A percentile compares a stretch with the other conserved stretches of the same genome.
phyloP scores from a whole-genome alignment of 2,329 filamentous ascomycete genomes.

The Sphaerostilbella broomeana region DNA sequence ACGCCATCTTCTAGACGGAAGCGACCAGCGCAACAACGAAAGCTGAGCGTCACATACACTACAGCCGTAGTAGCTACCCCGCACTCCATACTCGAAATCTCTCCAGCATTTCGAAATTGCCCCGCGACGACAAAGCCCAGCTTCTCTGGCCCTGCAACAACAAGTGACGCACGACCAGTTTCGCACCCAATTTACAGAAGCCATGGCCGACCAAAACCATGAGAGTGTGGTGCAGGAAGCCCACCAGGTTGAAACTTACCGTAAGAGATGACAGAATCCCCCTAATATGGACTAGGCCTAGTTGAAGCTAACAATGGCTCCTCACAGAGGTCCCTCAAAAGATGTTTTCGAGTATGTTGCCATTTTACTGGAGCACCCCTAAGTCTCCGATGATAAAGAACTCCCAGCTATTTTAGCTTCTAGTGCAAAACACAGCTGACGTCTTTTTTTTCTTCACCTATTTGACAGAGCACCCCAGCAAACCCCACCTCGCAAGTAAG shows the following conservation, averaged over 20 bases:
- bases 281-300: too few species aligned
- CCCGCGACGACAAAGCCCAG: background rate
- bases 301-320: background rate
- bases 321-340: conserved; percentile 54
- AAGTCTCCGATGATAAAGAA: conserved; percentile 5
- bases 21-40: too few species aligned
- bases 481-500: conserved; percentile 61
- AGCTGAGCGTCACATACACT: too few species aligned
- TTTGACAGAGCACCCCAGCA: conserved; percentile 57
- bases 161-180: background rate
- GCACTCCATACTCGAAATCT: conserved; percentile 8
- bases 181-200: conserved; percentile 15
- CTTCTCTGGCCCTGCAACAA: conserved; percentile 6
- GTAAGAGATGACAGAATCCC: too few species aligned
- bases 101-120: conserved; percentile 3
- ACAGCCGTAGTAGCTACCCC: conserved; percentile 12
- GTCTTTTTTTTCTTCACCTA: conserved; percentile 13
- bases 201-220: conserved; percentile 41
- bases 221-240: conserved; percentile 62
- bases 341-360: conserved; percentile 59
- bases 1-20: too few species aligned
- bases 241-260: conserved; percentile 68
- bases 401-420: conserved; percentile 1
- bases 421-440: conserved; percentile 8
- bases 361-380: conserved; percentile 5